A percentile compares a stretch with the other conserved stretches of the same genome.
Evolutionary conservation across 257 asterid genomes (phyloP).

Genomic region (Nicotiana undulata): DNA sequence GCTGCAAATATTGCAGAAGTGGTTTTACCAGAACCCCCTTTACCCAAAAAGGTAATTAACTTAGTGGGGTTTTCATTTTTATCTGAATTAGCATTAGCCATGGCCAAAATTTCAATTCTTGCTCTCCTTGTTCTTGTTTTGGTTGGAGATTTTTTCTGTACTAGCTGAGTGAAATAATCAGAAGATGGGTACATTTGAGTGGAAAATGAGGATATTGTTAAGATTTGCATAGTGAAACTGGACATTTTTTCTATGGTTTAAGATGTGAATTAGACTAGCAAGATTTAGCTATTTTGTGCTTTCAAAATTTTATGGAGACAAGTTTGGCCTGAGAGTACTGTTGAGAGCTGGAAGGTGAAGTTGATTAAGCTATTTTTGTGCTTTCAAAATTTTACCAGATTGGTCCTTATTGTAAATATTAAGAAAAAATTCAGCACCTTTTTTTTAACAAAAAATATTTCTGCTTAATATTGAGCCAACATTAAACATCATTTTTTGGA

Average conservation of each 20-base stretch:
- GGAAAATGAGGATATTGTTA: conserved; percentile 9
- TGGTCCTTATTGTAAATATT: no score
- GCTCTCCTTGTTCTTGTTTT: conserved; percentile 14
- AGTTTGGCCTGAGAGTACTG: not conserved
- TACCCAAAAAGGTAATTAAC: conserved; percentile 78
- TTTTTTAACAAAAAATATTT: no score
- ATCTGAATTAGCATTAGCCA: conserved; percentile 35
- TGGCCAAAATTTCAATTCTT: conserved; percentile 23
- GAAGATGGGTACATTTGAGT: conserved; percentile 5
- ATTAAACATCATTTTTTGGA: no score
- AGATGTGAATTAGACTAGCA: not conserved
- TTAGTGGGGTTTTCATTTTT: conserved; percentile 42
- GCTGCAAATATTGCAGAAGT: conserved; percentile 93
- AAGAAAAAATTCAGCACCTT: no score
- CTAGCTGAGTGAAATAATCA: conserved; percentile 14
- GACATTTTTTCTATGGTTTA: not conserved
- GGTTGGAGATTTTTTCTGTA: not conserved
- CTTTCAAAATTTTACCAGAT: not conserved
- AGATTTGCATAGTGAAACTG: not conserved
- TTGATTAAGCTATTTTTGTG: not conserved
- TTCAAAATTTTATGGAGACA: no score
- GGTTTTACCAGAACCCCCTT: conserved; percentile 97
- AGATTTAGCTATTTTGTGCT: no score
- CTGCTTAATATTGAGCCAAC: no score
- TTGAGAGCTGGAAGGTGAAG: not conserved